These are phyloP conservation scores for Gossypium herbaceum DNA, from an alignment of 345 rosid genomes.

Conservation along the genomic window DNA sequence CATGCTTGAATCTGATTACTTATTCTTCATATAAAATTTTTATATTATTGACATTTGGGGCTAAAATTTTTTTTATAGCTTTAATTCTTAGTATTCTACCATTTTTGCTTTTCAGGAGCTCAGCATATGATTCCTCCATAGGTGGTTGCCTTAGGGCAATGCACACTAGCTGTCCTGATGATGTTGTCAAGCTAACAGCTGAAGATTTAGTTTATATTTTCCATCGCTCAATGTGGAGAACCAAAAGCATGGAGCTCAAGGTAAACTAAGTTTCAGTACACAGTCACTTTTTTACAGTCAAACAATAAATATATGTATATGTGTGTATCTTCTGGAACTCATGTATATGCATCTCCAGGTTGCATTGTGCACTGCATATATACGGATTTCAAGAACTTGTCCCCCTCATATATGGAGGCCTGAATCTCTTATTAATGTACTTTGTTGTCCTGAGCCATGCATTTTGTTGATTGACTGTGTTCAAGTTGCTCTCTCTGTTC, in stretches of 20 bases:
- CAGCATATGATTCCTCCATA: slow-evolving; percentile 67
- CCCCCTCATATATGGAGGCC: slow-evolving; percentile 85
- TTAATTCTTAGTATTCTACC: background rate
- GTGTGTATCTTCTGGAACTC: background rate
- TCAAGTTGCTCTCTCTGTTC: slow-evolving; percentile 50
- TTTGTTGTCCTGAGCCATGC: slow-evolving; percentile 68
- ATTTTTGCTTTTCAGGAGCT: slow-evolving; percentile 46
- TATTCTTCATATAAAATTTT: background rate
- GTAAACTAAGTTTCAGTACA: slow-evolving; percentile 28
- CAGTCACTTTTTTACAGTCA: background rate
- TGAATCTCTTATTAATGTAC: slow-evolving; percentile 50
- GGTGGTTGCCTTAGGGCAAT: slow-evolving; percentile 66
- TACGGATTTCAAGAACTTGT: slow-evolving; percentile 64
- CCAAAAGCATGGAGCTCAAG: slow-evolving; percentile 83
- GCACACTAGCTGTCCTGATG: slow-evolving; percentile 67
- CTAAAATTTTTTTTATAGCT: background rate
- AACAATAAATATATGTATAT: background rate
- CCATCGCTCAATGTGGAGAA: slow-evolving; percentile 56
- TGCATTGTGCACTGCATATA: slow-evolving; percentile 69
- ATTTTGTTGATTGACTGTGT: slow-evolving; percentile 65
- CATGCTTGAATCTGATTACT: slow-evolving; percentile 10
- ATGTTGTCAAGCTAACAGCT: slow-evolving; percentile 65
- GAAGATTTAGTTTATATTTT: slow-evolving; percentile 52
- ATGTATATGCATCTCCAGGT: slow-evolving; percentile 38
- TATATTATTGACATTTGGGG: background rate